Evolutionary conservation across 176 grass and related monocot species (phyloP), one percentile per base, ranked within the genome.

Genomic region (Oryza australiensis): DNA sequence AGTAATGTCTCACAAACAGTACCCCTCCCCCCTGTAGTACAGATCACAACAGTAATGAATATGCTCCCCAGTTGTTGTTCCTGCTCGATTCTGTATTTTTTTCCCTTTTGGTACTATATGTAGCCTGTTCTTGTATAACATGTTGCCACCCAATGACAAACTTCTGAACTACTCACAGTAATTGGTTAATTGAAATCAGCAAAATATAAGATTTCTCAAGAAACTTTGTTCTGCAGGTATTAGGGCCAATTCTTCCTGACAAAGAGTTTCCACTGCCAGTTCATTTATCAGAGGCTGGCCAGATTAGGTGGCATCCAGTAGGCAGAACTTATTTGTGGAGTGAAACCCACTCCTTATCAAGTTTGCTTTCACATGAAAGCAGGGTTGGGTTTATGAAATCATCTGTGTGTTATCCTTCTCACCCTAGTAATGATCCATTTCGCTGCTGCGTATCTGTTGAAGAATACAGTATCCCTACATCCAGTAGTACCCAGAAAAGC

Each of bases 251-350:
- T 83, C 86, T 87, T 83, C 92, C 95, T 49, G 88, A 88, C 29
- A 87, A 91, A 93, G 90, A 93, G 72, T 91, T 98, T 71, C 92
- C 95, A 49, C 77, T 98, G 64, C 95, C 95, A 8, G 88, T 98
- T 81, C 95, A 98, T 80, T 91, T 98, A 82, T 94, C 95, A 66
- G 95, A 98, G 77, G 88, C 92, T 79, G 92, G 92, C 70, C 86
- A 89, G 81, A 93, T 98, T 62, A 93, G 92, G 76, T 98, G 95
- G 95, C 95, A 93, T 93, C 95, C 95, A 77, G 92, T 89, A 57
- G 90, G 88, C 74, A 90, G 75, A 68, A 84, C 80, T 85, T 98
- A 98, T 77, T 73, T 94, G 82, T 98, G 92, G 95, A 94, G 92
- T 73, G 95, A 94, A 83, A 87, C 86, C 26, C 92, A 86, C 82